Evolutionary conservation across 129 eudicot genomes (phyloP), one percentile per base, ranked within the genome.

Genomic region (Erigeron canadensis): DNA sequence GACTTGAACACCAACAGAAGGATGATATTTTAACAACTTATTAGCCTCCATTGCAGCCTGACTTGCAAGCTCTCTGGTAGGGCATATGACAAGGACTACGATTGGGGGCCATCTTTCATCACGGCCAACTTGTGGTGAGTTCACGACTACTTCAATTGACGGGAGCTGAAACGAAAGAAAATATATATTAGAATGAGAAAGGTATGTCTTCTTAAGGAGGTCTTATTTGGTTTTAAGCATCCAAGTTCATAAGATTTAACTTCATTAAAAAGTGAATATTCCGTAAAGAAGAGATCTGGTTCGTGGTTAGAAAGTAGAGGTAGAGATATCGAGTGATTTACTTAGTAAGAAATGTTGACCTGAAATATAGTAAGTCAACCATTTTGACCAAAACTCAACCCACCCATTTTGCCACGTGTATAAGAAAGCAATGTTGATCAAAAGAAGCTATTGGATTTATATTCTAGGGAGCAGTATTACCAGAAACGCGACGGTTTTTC

Each of bases 401-500:
- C 34, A 28, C 34, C 34, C 34, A 28, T 28, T 28, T 28, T 28
- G 34, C 34, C 34, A 28, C 34, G 34, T 28, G 2, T 28, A 28
- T 28, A 28, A 28, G 7, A 57, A 17, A 12, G 23, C 8, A 53
- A n/a, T 17, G 58, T 37, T n/a, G 11, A 17, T 46, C 22, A 21
- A 59, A n/a, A 37, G 28, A 67, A 69, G 28, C 45, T 69, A 59
- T 12, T 54, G 6, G 12, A 44, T 47, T 34, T 76, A n/a, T 11
- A 69, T 59, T 42, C 12, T 60, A 51, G 59, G 77, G n/a, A 51
- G 63, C 63, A 56, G 13, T 38, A 46, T 75, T 88, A 95, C 99
- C 96, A 95, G 76, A 88, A 95, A 95, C 40, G 99, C 99, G 11
- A 95, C 97, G 5, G 99, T 95, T 88, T 95, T 95, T 55, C 99